Evolutionary conservation across 768 basidiomycete species (phyloP).

Genomic region (Myochromella boudieri): DNA sequence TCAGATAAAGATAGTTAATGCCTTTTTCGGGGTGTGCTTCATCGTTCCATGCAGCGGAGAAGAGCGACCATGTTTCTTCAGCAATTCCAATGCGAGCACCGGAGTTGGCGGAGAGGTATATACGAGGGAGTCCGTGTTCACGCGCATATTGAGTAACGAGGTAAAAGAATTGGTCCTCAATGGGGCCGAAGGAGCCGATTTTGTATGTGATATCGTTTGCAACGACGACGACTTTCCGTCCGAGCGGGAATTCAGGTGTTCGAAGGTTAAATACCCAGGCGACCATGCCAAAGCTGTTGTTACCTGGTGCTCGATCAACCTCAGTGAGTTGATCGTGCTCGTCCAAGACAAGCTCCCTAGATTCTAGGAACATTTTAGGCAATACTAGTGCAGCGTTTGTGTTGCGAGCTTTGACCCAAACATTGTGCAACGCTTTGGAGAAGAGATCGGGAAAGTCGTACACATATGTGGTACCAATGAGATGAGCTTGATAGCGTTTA

Average conservation of each 20-base stretch:
- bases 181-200: conserved; percentile 96
- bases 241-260: conserved; percentile 90
- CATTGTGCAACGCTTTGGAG: conserved; percentile 92
- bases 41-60: conserved; percentile 92
- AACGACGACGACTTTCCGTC: conserved; percentile 85
- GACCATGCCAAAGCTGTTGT: conserved; percentile 96
- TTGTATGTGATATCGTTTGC: conserved; percentile 99
- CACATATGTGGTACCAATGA: conserved; percentile 97
- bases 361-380: conserved; percentile 79
- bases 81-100: conserved; percentile 96
- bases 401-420: conserved; percentile 78
- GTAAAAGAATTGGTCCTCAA: conserved; percentile 96
- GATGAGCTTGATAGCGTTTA: conserved; percentile 97
- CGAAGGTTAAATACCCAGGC: conserved; percentile 92
- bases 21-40: conserved; percentile 87
- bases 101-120: conserved; percentile 98
- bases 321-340: conserved; percentile 90
- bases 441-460: conserved; percentile 99
- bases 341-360: conserved; percentile 90
- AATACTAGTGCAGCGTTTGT: conserved; percentile 63
- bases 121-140: conserved; percentile 82
- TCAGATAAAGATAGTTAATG: conserved; percentile 93
- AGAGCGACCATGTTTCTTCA: conserved; percentile 85
- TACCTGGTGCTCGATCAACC: conserved; percentile 90
- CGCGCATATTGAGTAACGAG: conserved; percentile 94